A percentile compares a stretch with the other conserved stretches of the same genome.
Evolutionary conservation across 257 asterid genomes (phyloP).

Genomic region (Nicotiana obtusifolia): DNA sequence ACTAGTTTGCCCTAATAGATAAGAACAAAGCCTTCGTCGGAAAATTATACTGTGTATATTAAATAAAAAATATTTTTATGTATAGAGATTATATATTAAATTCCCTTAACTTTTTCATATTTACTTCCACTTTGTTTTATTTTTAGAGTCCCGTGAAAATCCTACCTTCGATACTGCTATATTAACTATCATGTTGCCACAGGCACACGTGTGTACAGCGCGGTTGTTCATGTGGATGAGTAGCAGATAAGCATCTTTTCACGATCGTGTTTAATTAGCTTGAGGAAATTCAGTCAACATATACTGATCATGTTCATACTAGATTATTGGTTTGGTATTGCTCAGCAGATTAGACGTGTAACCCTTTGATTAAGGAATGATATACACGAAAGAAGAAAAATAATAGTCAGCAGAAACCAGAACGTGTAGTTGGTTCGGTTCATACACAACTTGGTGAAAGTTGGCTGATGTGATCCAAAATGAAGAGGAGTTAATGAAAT

Average conservation of each 20-base stretch:
- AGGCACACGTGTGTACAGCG: slow-evolving; percentile 22
- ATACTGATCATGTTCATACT: background rate
- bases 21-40: no score
- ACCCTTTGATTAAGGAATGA: background rate
- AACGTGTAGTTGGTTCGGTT: background rate
- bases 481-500: background rate
- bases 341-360: background rate
- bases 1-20: background rate
- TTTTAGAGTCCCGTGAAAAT: no score
- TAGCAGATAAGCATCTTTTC: slow-evolving; percentile 2
- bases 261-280: background rate
- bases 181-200: background rate
- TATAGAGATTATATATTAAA: no score
- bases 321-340: background rate
- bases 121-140: no score
- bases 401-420: background rate
- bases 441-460: background rate
- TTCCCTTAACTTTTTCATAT: no score
- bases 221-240: slow-evolving; percentile 26
- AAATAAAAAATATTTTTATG: no score
- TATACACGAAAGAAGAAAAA: no score
- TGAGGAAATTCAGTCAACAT: background rate
- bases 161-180: no score
- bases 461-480: background rate
- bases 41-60: no score